Evolutionary conservation across 2,329 filamentous ascomycete species (phyloP).

Genomic region (Endoconidiophora polonica): DNA sequence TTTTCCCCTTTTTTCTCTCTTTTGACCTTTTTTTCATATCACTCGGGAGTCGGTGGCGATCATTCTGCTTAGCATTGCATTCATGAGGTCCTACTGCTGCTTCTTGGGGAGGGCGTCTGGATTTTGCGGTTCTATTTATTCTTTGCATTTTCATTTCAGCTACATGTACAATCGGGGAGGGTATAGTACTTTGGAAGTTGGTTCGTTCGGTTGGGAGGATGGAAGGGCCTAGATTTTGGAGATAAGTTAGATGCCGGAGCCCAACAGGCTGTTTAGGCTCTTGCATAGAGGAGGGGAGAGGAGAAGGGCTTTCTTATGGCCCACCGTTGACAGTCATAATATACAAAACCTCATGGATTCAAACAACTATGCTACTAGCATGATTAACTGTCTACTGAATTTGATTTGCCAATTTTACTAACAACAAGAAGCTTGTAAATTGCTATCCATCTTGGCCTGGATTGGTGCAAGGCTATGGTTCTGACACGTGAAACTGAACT

Average conservation of each 20-base stretch:
- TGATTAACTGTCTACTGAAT: neutral
- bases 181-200: neutral
- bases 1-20: slow-evolving; percentile 3
- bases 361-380: neutral
- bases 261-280: no score
- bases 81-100: slow-evolving; percentile 11
- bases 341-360: neutral
- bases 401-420: neutral
- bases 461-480: no score
- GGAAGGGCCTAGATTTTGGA: neutral
- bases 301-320: no score
- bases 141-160: slow-evolving; percentile 8
- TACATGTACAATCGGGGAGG: slow-evolving; percentile 5
- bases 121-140: slow-evolving; percentile 10
- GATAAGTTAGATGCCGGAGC: neutral
- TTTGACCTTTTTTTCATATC: slow-evolving; percentile 10
- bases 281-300: no score
- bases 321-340: no score
- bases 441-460: no score
- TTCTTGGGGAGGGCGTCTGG: slow-evolving; percentile 12
- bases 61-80: slow-evolving; percentile 13
- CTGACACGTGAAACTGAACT: neutral
- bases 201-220: neutral
- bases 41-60: slow-evolving; percentile 13
- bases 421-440: neutral